Conservation (phyloP, 768 basidiomycete genomes). For the Termitomyces sp. region DNA sequence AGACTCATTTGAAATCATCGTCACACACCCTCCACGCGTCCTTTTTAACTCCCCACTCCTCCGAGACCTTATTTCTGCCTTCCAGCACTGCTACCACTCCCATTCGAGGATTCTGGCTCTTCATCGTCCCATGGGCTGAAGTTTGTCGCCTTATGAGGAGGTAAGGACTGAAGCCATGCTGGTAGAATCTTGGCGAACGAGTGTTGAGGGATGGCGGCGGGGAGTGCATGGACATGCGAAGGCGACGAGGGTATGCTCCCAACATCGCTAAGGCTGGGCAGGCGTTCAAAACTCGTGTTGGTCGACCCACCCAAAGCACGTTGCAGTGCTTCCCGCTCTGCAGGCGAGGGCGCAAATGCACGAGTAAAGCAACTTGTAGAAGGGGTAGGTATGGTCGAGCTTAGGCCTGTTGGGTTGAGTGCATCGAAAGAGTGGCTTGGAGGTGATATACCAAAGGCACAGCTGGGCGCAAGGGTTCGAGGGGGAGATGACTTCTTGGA, state of each 20-base stretch:
- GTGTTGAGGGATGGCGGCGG: conserved; percentile 24
- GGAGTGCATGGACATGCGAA: conserved; percentile 43
- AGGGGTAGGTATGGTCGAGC: conserved; percentile 35
- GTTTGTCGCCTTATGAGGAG: conserved; percentile 64
- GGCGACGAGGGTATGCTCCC: conserved; percentile 73
- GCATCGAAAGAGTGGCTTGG: conserved; percentile 42
- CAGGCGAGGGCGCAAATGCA: conserved; percentile 86
- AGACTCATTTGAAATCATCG: conserved; percentile 12
- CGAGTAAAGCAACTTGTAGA: conserved; percentile 57
- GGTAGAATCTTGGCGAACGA: conserved; percentile 39
- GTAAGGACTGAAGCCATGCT: conserved; percentile 69
- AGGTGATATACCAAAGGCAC: conserved; percentile 14
- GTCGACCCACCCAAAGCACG: conserved; percentile 74
- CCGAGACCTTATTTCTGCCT: conserved; percentile 16
- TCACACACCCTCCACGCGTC: conserved; percentile 8
- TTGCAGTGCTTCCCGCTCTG: conserved; percentile 81
- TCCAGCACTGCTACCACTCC: conserved; percentile 11
- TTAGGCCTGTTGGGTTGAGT: conserved; percentile 61
- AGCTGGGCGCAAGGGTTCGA: conserved; percentile 15
- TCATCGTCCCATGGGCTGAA: conserved; percentile 87
- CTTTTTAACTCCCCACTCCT: conserved; percentile 9
- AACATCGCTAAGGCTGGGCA: conserved; percentile 78
- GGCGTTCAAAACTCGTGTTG: conserved; percentile 73
- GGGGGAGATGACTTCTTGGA: conserved; percentile 28
- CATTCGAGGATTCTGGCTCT: conserved; percentile 31